Percentiles rank a stretch among this genome's conserved stretches.
Conservation (phyloP, 352 stramenopile species). For the Phytophthora crassamura region DNA sequence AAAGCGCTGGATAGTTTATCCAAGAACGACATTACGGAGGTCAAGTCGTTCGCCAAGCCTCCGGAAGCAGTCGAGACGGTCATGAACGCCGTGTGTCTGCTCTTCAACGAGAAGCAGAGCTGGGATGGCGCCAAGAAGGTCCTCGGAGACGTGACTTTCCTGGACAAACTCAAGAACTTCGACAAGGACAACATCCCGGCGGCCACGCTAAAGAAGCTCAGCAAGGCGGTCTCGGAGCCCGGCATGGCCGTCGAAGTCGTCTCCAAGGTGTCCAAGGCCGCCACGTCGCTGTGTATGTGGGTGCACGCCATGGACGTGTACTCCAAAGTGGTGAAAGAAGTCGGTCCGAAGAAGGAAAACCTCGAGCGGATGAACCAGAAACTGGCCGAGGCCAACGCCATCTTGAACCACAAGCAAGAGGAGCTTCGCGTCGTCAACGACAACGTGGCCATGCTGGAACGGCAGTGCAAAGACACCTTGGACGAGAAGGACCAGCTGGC, state of each 20-base stretch:
- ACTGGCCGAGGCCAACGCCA: constrained; percentile 86
- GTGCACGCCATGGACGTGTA: constrained; percentile 96
- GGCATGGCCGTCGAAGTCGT: constrained; percentile 93
- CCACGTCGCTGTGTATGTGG: constrained; percentile 94
- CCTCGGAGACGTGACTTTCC: constrained; percentile 85
- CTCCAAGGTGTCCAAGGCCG: constrained; percentile 92
- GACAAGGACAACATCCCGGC: constrained; percentile 96
- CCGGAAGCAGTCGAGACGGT: constrained; percentile 92
- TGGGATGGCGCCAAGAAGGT: constrained; percentile 95
- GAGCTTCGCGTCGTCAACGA: constrained; percentile 91
- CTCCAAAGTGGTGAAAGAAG: constrained; percentile 94
- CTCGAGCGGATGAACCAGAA: constrained; percentile 93
- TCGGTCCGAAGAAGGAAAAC: constrained; percentile 92
- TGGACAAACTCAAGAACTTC: constrained; percentile 92
- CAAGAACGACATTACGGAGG: constrained; percentile 95
- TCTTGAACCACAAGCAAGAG: constrained; percentile 89
- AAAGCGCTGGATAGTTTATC: constrained; percentile 91
- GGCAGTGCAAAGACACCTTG: constrained; percentile 91
- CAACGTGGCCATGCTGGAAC: constrained; percentile 89
- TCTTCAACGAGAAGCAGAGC: constrained; percentile 93
- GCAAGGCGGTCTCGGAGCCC: constrained; percentile 80
- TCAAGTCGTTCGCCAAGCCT: constrained; percentile 95
- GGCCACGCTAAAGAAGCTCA: constrained; percentile 90
- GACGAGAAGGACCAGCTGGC: constrained; percentile 93
- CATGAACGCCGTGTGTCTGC: constrained; percentile 95